Base-by-base conservation (phyloP, 441 rosid species). In the Mallotus repandus region DNA sequence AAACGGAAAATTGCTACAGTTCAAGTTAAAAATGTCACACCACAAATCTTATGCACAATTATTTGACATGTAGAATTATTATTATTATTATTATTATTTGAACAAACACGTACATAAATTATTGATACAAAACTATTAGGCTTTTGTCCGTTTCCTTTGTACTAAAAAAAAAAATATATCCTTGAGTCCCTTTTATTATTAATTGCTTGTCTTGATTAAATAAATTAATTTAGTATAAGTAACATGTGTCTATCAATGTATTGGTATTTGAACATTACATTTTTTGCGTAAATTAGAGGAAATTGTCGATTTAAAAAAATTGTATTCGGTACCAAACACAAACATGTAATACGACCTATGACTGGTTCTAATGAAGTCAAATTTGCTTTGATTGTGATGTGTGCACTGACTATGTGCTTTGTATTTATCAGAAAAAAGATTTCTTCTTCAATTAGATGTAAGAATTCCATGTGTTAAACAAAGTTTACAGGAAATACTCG, bases 161-260 rank as follows among this genome's bases (percentile, higher is more conserved):
- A 50, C 18, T 50, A 1, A 9, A 4, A 50, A 15, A 50, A 50
- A 50, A 50, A 1, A 15, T 7, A 13, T 7, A 11, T 12, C 18
- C 13, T 50, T 13, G 54, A 12, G 54, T 50, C 54, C 11, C 16
- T 45, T 45, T 45, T 45, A 7, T 14, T 11, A 22, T 25, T 59
- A 9, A 6, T 63, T 67, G 60, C 59, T 52, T 67, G 70, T 67
- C 7, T 67, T 67, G 70, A 21, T 41, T 5, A 46, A 55, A 12
- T 19, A 56, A 32, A 45, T 53, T 22, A 67, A 7, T 32, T 29
- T 67, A 50, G 56, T 9, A 53, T 19, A 16, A 15, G n/a, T 61
- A 50, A 19, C 74, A 49, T 21, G 69, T 54, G 62, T 32, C 29
- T 38, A 53, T 38, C 18, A 14, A 35, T 72, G 75, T 62, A 63